These are phyloP conservation scores for Magnolia sinica DNA, from an alignment of 164 flowering plant genomes.

Conservation along the genomic window DNA sequence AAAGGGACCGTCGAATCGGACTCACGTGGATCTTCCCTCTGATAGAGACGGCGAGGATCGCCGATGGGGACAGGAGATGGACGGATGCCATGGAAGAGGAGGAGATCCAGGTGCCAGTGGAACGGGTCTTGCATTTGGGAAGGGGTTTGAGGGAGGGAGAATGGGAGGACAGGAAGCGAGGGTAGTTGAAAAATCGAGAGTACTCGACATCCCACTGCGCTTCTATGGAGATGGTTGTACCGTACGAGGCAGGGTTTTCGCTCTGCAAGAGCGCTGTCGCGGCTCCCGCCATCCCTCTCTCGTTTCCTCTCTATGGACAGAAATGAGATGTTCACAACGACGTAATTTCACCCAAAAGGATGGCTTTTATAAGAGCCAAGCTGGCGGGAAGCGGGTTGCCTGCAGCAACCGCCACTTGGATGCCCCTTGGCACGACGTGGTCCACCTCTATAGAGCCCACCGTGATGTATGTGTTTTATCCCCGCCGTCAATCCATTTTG, in stretches of 20 bases:
- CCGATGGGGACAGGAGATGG: constrained; percentile 11
- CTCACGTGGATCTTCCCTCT: constrained; percentile 22
- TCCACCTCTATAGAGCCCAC: no score
- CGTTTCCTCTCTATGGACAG: no score
- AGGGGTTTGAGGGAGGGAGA: constrained; percentile 15
- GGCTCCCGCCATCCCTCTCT: no score
- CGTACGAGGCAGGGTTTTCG: background rate
- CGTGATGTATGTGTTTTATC: no score
- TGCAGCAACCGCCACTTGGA: no score
- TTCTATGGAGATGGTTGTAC: constrained; percentile 5
- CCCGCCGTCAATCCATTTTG: no score
- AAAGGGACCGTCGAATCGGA: background rate
- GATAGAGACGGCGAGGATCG: constrained; percentile 18
- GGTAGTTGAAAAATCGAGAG: constrained; percentile 32
- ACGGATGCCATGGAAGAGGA: constrained; percentile 14
- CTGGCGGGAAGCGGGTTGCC: no score
- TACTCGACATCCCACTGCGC: constrained; percentile 24
- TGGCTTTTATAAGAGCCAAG: no score
- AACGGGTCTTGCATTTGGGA: background rate
- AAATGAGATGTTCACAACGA: no score
- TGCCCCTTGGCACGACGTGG: no score
- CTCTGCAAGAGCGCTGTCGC: background rate
- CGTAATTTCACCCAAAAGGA: no score
- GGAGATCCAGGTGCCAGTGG: constrained; percentile 28
- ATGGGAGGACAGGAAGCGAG: background rate